Conservation (phyloP, 371 early-diverging fungal genomes). For the Mortierella sp. region DNA sequence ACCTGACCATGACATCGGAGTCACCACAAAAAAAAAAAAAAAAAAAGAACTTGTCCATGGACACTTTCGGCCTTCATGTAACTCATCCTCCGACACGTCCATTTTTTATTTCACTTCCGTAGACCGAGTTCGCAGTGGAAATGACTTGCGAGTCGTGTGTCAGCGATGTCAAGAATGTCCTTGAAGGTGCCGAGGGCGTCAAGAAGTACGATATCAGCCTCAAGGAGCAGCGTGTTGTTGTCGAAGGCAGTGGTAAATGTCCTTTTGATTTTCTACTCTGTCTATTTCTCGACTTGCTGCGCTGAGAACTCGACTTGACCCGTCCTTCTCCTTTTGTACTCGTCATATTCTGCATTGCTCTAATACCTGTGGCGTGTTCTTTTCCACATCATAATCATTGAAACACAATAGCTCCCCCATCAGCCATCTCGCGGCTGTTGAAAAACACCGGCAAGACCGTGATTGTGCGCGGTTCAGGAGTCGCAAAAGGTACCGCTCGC, state of each 20-base stretch:
- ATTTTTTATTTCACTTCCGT: neutral
- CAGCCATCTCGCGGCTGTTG: slow-evolving; percentile 69
- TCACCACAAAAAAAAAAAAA: neutral
- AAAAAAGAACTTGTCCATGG: neutral
- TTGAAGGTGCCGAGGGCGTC: slow-evolving; percentile 67
- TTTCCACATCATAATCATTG: neutral
- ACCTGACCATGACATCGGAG: neutral
- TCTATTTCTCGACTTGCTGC: slow-evolving; percentile 1
- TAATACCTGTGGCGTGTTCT: neutral
- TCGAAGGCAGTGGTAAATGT: slow-evolving; percentile 72
- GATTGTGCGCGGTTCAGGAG: slow-evolving; percentile 84
- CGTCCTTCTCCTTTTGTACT: neutral
- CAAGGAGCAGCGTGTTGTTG: slow-evolving; percentile 70
- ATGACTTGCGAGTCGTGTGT: slow-evolving; percentile 88
- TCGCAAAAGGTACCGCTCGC: slow-evolving; percentile 64
- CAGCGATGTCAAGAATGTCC: slow-evolving; percentile 70
- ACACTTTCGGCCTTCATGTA: neutral
- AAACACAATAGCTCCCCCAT: slow-evolving; percentile 71
- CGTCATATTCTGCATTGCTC: slow-evolving; percentile 5
- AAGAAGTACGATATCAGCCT: slow-evolving; percentile 71
- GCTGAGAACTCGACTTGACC: neutral
- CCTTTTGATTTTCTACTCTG: neutral
- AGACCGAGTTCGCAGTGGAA: slow-evolving; percentile 88
- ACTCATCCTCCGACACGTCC: neutral
- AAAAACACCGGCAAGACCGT: slow-evolving; percentile 80